Evolutionary conservation across 2,329 filamentous ascomycete genomes (phyloP), one percentile per base, ranked within the genome.

Genomic region (Hypocreales sp.): DNA sequence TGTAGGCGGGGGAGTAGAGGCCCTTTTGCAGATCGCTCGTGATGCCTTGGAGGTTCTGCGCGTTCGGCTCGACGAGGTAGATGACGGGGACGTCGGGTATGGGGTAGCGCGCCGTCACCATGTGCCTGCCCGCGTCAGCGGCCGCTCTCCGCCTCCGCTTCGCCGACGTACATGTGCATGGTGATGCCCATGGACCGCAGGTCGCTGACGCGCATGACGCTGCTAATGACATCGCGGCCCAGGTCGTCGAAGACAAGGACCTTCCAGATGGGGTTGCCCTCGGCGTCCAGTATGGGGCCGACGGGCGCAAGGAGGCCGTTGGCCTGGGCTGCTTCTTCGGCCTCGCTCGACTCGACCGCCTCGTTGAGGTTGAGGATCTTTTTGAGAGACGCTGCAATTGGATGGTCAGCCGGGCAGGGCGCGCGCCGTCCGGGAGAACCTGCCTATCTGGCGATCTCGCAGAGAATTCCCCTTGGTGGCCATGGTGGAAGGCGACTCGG

Each of bases 51-150:
- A 94, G 64, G 49, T 95, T 95, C 34, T 73, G 62, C 8, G 72
- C 50, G 8, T 72, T 92, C 11, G 90, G 90, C 45, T 98, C 87
- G 43, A 98, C 67, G n/a, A 98, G 68, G 48, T 98, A 98, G 35
- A 98, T 76, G 35, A 90, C 90, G 4, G 90, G 87, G 8, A 95
- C 90, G 52, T 98, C 90, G 31, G 87, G 86, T 40, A 98, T 98
- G 16, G 83, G 73, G 50, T 93, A 83, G 45, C 90, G 72, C 32
- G 73, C 66, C 24, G 79, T 75, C 41, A 75, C 71, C 47, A 94
- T 79, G 49, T 86, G 83, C 61, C 81, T 82, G 26, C 8, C n/a
- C n/a, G n/a, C n/a, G n/a, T n/a, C n/a, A n/a, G n/a, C n/a, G n/a
- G n/a, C n/a, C n/a, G n/a, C n/a, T n/a, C n/a, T n/a, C n/a, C n/a